Evolutionary conservation across 805 yeast genomes (phyloP).

Genomic region (Ogataea methanolica): DNA sequence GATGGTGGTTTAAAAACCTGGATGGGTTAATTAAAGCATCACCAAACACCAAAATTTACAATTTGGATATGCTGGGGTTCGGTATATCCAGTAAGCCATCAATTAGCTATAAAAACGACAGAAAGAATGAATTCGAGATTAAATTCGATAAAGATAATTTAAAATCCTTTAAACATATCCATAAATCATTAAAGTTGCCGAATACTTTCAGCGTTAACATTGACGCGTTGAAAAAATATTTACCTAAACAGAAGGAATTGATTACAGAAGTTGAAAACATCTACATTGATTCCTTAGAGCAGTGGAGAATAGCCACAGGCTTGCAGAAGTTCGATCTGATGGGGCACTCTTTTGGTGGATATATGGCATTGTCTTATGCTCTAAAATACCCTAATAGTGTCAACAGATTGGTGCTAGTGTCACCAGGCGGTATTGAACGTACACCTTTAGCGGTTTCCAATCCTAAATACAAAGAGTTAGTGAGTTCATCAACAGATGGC

Average conservation of each 20-base stretch:
- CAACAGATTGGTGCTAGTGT: slow-evolving; percentile 51
- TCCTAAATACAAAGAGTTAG: slow-evolving; percentile 20
- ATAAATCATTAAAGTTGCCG: slow-evolving; percentile 22
- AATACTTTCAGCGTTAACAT: slow-evolving; percentile 11
- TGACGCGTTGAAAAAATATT: slow-evolving; percentile 21
- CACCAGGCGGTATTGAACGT: slow-evolving; percentile 79
- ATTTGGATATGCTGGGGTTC: slow-evolving; percentile 49
- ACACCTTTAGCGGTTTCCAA: slow-evolving; percentile 55
- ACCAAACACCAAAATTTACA: slow-evolving; percentile 28
- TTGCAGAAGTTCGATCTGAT: slow-evolving; percentile 55
- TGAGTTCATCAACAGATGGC: slow-evolving; percentile 3
- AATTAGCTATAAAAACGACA: slow-evolving; percentile 20
- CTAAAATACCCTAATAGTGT: slow-evolving; percentile 52
- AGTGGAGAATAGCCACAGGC: slow-evolving; percentile 51
- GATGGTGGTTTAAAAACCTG: slow-evolving; percentile 53
- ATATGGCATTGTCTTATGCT: slow-evolving; percentile 61
- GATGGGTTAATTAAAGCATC: slow-evolving; percentile 34
- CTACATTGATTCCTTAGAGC: slow-evolving; percentile 56
- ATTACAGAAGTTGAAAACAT: slow-evolving; percentile 46
- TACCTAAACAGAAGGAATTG: slow-evolving; percentile 33
- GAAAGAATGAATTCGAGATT: slow-evolving; percentile 23
- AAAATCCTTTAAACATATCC: slow-evolving; percentile 18
- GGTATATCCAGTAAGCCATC: slow-evolving; percentile 49
- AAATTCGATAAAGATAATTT: slow-evolving; percentile 17
- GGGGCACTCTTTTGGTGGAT: slow-evolving; percentile 81